Percentiles rank a stretch among this genome's conserved stretches.
Evolutionary conservation across 345 rosid genomes (phyloP).

Genomic region (Rhodomyrtus tomentosa): DNA sequence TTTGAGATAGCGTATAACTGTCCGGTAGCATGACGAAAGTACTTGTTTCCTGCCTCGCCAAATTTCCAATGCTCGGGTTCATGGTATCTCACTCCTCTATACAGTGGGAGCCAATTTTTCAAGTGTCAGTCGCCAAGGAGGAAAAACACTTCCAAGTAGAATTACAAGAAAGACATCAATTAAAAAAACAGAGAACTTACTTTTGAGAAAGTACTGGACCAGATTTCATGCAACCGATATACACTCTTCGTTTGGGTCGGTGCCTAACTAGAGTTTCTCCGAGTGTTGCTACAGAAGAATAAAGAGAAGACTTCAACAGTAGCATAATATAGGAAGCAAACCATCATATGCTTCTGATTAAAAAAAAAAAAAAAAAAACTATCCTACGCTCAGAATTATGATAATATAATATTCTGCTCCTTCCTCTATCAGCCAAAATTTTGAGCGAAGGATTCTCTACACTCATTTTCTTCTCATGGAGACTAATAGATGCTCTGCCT

Average conservation of each 20-base stretch:
- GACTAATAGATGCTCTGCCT: not conserved
- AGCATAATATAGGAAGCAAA: not conserved
- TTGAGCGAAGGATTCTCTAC: not conserved
- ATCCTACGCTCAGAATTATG: not conserved
- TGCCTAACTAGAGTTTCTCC: constrained; percentile 86
- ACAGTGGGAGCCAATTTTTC: not conserved
- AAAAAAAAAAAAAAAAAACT: too few species aligned
- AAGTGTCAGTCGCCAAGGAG: not conserved
- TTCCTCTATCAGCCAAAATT: not conserved
- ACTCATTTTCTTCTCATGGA: not conserved
- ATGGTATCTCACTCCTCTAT: constrained; percentile 93
- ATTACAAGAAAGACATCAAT: not conserved
- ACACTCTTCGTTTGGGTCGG: constrained; percentile 58
- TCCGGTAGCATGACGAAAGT: constrained; percentile 96
- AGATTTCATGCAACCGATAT: constrained; percentile 97
- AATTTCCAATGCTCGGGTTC: constrained; percentile 98
- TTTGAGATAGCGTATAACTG: constrained; percentile 90
- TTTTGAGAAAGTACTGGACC: constrained; percentile 92
- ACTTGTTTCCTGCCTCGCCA: constrained; percentile 86
- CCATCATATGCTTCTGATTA: not conserved
- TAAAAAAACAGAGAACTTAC: constrained; percentile 23
- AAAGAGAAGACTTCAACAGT: not conserved
- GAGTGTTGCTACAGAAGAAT: constrained; percentile 56
- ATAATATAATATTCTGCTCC: not conserved
- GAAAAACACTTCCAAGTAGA: not conserved